Evolutionary conservation across 163 green algal species (phyloP), one percentile per base, ranked within the genome.

Genomic region (Scenedesmus sp.): DNA sequence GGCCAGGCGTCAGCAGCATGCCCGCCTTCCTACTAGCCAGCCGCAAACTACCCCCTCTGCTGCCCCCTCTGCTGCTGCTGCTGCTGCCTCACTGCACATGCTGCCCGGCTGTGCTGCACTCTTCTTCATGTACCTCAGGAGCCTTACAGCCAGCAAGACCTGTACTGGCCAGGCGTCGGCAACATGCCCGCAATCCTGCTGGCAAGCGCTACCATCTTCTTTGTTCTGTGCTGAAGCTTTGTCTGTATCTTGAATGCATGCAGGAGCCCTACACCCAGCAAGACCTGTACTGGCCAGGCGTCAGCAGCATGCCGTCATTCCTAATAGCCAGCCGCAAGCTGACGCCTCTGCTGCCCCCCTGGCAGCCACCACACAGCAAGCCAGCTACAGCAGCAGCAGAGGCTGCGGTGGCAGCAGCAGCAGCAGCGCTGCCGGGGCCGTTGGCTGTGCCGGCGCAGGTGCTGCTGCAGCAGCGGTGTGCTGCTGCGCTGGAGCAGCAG

Each of bases 221-320:
- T 84, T 55, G 18, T 82, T 55, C 23, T 82, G 34, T 9, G 52
- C 10, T 26, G 23, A 82, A 82, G n/a, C 76, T 23, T 12, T 84
- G 76, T 34, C 0, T 46, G 16, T n/a, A 26, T 85, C 7, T 8
- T 85, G 79, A n/a, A 5, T 23, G 12, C 12, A 4, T 70, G 18
- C 82, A 87, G 82, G 55, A 87, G 82, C 82, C 82, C 18, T 88
- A 73, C 20, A 76, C 57, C 13, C 26, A 18, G 66, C n/a, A 57
- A 23, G 57, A 88, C 57, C 83, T 88, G 23, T 76, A 88, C 83
- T 88, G 83, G 83, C 83, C 83, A 57, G 83, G 83, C 9, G 26
- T 77, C 4, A 10, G 15, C 57, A 46, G 54, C 57, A 76, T 88
- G 83, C 83, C 83, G 16, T 23, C 66, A 13, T 88, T 76, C 57